A percentile compares a stretch with the other conserved stretches of the same genome.
Conservation (phyloP, 176 grass and related monocot genomes). For the Oryza australiensis region DNA sequence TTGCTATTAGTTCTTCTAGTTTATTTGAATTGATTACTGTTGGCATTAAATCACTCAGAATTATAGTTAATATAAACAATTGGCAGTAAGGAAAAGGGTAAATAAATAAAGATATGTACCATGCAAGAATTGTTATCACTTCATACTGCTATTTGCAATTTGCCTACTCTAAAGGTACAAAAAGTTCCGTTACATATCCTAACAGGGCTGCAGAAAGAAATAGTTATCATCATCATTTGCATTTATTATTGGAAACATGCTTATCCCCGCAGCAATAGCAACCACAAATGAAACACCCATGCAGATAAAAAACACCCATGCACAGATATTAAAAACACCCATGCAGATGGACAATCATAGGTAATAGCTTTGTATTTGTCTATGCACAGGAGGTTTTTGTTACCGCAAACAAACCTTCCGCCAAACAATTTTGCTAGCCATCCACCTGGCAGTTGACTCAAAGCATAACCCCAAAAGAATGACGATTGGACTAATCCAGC, state of each 20-base stretch:
- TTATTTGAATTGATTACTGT: background rate
- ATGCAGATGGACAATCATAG: background rate
- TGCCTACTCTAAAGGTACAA: background rate
- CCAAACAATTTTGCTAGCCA: constrained; percentile 89
- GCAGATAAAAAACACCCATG: background rate
- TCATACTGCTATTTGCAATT: background rate
- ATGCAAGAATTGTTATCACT: background rate
- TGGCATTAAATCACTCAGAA: background rate
- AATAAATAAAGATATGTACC: constrained; percentile 7
- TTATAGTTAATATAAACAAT: constrained; percentile 1
- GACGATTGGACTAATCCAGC: constrained; percentile 97
- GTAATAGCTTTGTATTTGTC: background rate
- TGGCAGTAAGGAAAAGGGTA: background rate
- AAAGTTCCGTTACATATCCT: background rate
- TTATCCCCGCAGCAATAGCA: background rate
- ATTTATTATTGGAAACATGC: background rate
- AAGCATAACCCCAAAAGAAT: constrained; percentile 91
- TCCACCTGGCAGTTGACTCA: constrained; percentile 92
- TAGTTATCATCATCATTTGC: background rate
- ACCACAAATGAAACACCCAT: background rate
- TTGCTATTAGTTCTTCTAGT: background rate
- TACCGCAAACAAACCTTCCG: constrained; percentile 91
- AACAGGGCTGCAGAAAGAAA: constrained; percentile 11
- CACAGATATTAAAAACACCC: background rate
- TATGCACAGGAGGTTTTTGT: constrained; percentile 38